phyloP scores from a whole-genome alignment of 2,329 filamentous ascomycete species.

The Penicillium verrucosum region DNA sequence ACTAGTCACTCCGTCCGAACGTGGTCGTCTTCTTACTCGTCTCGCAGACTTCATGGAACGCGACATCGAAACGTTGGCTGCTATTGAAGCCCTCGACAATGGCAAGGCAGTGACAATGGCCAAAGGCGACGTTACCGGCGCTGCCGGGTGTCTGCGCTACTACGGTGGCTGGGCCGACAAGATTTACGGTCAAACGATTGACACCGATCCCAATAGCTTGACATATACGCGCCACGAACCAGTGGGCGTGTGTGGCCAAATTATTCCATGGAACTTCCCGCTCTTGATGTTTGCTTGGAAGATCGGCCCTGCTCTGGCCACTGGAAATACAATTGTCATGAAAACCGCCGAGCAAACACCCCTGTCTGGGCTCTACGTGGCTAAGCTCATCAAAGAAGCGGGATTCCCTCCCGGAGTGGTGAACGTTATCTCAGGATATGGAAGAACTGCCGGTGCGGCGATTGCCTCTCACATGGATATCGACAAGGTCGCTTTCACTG shows the following conservation, averaged over 20 bases:
- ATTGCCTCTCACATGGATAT: conserved; percentile 60
- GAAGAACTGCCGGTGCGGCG: conserved; percentile 69
- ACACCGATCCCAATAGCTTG: conserved; percentile 2
- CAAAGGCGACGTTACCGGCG: conserved; percentile 1
- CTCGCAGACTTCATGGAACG: conserved; percentile 10
- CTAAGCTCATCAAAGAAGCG: conserved; percentile 54
- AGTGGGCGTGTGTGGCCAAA: conserved; percentile 70
- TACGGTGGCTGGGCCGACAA: conserved; percentile 13
- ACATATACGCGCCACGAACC: conserved; percentile 54
- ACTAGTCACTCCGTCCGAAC: not conserved
- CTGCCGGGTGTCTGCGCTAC: conserved; percentile 1
- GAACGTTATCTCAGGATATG: conserved; percentile 68
- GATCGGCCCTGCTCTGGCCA: conserved; percentile 65
- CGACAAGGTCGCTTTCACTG: conserved; percentile 62
- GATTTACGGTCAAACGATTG: conserved; percentile 9
- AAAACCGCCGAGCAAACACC: conserved; percentile 66
- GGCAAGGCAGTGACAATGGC: conserved; percentile 11
- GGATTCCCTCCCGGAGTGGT: conserved; percentile 60
- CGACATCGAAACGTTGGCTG: conserved; percentile 7
- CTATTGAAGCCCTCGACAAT: conserved; percentile 14
- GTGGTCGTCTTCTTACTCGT: conserved; percentile 7
- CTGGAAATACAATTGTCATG: conserved; percentile 60
- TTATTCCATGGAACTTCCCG: conserved; percentile 87
- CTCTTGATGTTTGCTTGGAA: conserved; percentile 82
- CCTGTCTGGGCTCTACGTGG: conserved; percentile 59